Evolutionary conservation across 805 yeast species (phyloP), one percentile per base, ranked within the genome.

Genomic region (Priceomyces melissophilus): DNA sequence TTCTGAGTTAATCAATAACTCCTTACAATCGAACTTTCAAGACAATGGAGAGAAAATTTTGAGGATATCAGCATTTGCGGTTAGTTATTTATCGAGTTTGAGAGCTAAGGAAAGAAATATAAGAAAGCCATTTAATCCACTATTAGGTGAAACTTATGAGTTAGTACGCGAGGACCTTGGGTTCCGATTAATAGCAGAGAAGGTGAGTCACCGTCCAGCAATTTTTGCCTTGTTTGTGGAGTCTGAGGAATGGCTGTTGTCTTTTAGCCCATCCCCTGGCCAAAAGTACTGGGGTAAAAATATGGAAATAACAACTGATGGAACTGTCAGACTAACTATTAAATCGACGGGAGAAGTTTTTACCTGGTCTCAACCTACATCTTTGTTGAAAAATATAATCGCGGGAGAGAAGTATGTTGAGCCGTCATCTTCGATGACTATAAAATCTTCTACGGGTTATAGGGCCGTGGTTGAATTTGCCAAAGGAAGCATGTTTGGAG

Each of bases 241-340:
- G 43, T 73, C 86, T 16, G 59, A 65, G 6, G 63, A 74, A 16
- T 93, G 98, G 98, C 79, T 76, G 37, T 57, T 80, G 31, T 69
- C 73, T 30, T 82, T 79, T 48, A 70, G 79, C n/a, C 75, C 85
- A 3, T 66, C 79, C 17, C 96, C 96, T 0, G 76, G 76, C 15
- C 96, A 90, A 53, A 88, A 89, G 59, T 87, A 87, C 54, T 91
- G 97, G 95, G 97, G 98, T 37, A 93, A 91, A 64, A 82, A 90
- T 20, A 81, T 87, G 6, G 98, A 93, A 58, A 67, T 93, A 42
- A 76, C 77, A 35, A 87, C 87, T 48, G 79, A 75, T 33, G 99
- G 99, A 30, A 69, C 69, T 10, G 67, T 84, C 3, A 75, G 72
- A 34, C 67, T 93, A 30, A 69, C 71, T 2, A 67, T 82, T 34